Base-by-base conservation (phyloP, 2,329 filamentous ascomycete genomes). In the Ceratocystiopsis brevicomis region DNA sequence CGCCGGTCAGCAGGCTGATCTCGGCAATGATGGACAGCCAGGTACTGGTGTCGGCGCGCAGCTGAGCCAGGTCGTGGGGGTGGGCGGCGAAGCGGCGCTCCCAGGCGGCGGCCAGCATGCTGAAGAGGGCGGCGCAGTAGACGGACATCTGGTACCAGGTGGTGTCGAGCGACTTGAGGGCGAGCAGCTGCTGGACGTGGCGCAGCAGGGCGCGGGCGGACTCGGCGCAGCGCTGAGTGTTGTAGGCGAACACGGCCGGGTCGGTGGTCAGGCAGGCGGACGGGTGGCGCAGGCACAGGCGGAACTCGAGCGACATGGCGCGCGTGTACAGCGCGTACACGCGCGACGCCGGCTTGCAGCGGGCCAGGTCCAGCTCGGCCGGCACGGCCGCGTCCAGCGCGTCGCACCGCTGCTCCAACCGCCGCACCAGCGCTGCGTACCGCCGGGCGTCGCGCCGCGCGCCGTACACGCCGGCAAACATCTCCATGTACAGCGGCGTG, bases 381-480 rank as follows among this genome's bases (percentile, higher is more conserved):
- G 83, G 82, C 10, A 86, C 62, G 12, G 69, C 65, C 1, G 76
- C 69, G 46, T 73, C 67, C 71, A 78, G 85, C 12, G 66, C 62
- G 18, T 67, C 61, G 15, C 83, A 62, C 49, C 77, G 73, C 10
- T 66, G 65, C 52, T 90, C 80, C 10, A 92, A 65, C 1, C 67
- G 66, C 38, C 70, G 67, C 30, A 90, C 67, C 3, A 73, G 69
- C 3, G 67, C 61, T 33, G 75, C 60, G 54, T 90, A 88, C 33
- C 64, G 67, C n/a, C 62, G 66, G 1, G 76, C 65, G 37, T 76
- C 71, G 41, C 73, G 67, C 32, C 71, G 69, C 12, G 82, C 72
- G 38, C 78, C 71, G 60, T 88, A 87, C n/a, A 92, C 70, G 36
- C 73, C 78, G 51, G 73, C 71, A 56, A 80, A 86, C 59, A 92